Conservation (phyloP, 2,329 filamentous ascomycete genomes). For the Penicillium sp. region DNA sequence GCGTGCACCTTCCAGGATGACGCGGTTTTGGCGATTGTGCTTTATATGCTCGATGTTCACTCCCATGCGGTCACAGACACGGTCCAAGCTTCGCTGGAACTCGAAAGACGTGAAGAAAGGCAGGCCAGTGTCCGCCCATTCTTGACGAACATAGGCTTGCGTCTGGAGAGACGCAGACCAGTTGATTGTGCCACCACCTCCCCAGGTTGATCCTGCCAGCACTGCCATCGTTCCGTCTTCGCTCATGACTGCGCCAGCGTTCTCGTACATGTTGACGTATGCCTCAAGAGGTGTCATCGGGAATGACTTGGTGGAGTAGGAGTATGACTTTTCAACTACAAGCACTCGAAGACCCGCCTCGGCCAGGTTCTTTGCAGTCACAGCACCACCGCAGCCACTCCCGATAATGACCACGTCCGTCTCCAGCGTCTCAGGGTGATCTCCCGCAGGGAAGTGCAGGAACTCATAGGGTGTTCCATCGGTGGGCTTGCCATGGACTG, state of each 20-base stretch:
- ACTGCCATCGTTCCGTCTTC: constrained; percentile 64
- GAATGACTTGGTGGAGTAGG: constrained; percentile 71
- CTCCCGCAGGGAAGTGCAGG: constrained; percentile 58
- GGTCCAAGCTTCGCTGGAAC: constrained; percentile 78
- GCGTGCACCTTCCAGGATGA: constrained; percentile 73
- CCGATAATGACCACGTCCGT: constrained; percentile 85
- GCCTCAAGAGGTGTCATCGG: constrained; percentile 72
- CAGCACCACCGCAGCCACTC: constrained; percentile 82
- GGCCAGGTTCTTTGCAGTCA: constrained; percentile 78
- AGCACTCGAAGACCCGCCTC: constrained; percentile 75
- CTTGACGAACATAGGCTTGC: constrained; percentile 73
- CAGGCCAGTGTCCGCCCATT: constrained; percentile 75
- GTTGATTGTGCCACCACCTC: constrained; percentile 86
- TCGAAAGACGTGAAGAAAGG: constrained; percentile 72
- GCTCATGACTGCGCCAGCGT: constrained; percentile 60
- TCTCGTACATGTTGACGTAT: constrained; percentile 69
- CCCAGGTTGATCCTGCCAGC: constrained; percentile 73
- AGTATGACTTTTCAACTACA: constrained; percentile 80
- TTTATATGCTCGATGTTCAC: constrained; percentile 66
- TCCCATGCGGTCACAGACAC: constrained; percentile 78
- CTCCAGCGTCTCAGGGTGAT: constrained; percentile 63
- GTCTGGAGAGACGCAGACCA: constrained; percentile 73
- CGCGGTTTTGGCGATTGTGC: constrained; percentile 73
- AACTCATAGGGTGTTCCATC: constrained; percentile 61
- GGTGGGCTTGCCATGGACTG: constrained; percentile 56